phyloP scores from a whole-genome alignment of 441 rosid species.

The Lepidium campestre region DNA sequence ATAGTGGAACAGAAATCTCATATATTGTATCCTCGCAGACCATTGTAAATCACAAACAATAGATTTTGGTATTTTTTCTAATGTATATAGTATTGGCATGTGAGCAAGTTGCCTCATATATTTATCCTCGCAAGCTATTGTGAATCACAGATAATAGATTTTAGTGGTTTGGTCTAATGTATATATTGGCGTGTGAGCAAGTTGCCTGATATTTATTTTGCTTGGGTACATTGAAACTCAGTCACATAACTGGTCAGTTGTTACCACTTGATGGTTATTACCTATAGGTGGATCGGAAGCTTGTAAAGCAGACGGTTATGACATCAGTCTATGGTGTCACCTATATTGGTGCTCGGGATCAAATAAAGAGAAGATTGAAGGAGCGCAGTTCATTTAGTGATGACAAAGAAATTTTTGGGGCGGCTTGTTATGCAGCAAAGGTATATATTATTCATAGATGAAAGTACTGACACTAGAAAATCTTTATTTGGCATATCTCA shows the following conservation, averaged over 20 bases:
- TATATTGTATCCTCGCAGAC: not conserved
- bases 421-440: constrained; percentile 96
- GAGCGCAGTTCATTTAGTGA: constrained; percentile 67
- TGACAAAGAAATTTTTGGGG: constrained; percentile 48
- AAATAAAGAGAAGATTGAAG: constrained; percentile 84
- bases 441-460: constrained; percentile 37
- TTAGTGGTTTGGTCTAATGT: not conserved
- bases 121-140: not conserved
- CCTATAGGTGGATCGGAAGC: constrained; percentile 85
- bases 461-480: not conserved
- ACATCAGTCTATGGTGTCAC: constrained; percentile 97
- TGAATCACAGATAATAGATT: no score
- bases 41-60: constrained; percentile 11
- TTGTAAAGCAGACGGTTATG: constrained; percentile 99
- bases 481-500: not conserved
- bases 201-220: constrained; percentile 2
- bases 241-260: constrained; percentile 14
- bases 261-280: constrained; percentile 26
- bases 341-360: constrained; percentile 89
- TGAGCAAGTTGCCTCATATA: constrained; percentile 5
- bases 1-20: constrained; percentile 2
- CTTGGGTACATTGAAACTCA: not conserved
- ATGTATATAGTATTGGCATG: constrained; percentile 10
- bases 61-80: not conserved
- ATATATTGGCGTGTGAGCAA: constrained; percentile 4